Percentiles rank a stretch among this genome's conserved stretches.
phyloP scores from a whole-genome alignment of 1,284 basidiomycete genomes.

The Naganishia sp. region DNA sequence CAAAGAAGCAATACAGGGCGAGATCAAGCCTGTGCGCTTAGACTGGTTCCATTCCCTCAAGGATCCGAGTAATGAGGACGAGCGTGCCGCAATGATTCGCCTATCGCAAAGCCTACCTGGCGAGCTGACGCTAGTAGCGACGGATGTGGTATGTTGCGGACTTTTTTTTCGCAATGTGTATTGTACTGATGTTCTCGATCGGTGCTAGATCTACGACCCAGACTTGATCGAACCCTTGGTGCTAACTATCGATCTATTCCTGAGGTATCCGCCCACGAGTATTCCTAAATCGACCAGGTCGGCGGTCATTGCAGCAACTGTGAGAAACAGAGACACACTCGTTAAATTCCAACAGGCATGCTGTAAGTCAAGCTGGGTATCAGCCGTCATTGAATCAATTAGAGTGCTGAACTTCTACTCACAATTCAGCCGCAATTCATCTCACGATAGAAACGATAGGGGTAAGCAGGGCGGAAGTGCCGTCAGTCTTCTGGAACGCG shows the following conservation, averaged over 20 bases:
- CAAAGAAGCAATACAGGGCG: not conserved
- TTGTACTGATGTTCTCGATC: not conserved
- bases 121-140: constrained; percentile 46
- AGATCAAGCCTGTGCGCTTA: constrained; percentile 17
- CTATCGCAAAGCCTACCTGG: constrained; percentile 12
- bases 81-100: constrained; percentile 4
- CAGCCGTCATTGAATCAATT: no score
- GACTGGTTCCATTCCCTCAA: constrained; percentile 31
- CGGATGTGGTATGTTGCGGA: constrained; percentile 49
- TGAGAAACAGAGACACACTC: constrained; percentile 52
- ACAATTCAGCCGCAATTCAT: not conserved
- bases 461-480: not conserved
- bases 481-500: constrained; percentile 33
- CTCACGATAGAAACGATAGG: constrained; percentile 3
- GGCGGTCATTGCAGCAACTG: constrained; percentile 51
- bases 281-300: not conserved
- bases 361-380: constrained; percentile 33
- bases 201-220: constrained; percentile 52
- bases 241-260: constrained; percentile 42
- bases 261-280: constrained; percentile 26
- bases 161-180: not conserved
- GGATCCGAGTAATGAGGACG: not conserved
- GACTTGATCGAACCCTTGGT: constrained; percentile 50
- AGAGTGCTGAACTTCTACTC: not conserved
- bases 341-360: constrained; percentile 44